A percentile compares a stretch with the other conserved stretches of the same genome.
phyloP scores from a whole-genome alignment of 495 filamentous ascomycete species.

The Amphirosellinia nigrospora region DNA sequence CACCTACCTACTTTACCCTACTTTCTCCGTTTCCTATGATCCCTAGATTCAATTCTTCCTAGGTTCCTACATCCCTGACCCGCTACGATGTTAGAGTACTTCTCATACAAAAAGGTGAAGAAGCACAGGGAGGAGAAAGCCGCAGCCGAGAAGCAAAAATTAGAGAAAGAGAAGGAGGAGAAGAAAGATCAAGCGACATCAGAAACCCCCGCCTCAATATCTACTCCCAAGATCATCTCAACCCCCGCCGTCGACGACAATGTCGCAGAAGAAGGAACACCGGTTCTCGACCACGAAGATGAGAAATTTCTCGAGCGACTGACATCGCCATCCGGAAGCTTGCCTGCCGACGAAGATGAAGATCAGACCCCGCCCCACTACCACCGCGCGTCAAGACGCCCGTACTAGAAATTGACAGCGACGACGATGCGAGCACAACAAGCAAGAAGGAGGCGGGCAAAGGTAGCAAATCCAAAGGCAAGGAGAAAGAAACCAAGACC shows the following conservation, averaged over 20 bases:
- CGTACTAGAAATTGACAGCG: constrained; percentile 48
- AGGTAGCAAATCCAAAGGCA: constrained; percentile 8
- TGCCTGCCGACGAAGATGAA: constrained; percentile 38
- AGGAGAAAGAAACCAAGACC: constrained; percentile 24
- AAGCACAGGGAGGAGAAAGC: constrained; percentile 51
- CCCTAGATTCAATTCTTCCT: background rate
- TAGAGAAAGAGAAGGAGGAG: background rate
- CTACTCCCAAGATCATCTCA: constrained; percentile 22
- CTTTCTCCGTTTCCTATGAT: background rate
- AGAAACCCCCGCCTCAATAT: background rate
- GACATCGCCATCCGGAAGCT: constrained; percentile 33
- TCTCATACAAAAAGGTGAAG: constrained; percentile 49
- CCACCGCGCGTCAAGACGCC: constrained; percentile 53
- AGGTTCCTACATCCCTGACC: background rate
- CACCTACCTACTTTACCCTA: background rate
- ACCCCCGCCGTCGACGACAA: constrained; percentile 1
- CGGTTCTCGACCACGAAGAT: constrained; percentile 51
- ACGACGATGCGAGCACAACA: constrained; percentile 41
- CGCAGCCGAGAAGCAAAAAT: constrained; percentile 35
- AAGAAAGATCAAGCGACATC: constrained; percentile 18
- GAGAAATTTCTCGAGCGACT: constrained; percentile 52
- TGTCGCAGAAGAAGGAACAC: constrained; percentile 28
- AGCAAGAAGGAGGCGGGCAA: constrained; percentile 23
- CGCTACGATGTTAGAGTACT: constrained; percentile 50
- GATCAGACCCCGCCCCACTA: constrained; percentile 45